phyloP scores from a whole-genome alignment of 192 early-diverging fungal genomes.

The Backusella westeae region DNA sequence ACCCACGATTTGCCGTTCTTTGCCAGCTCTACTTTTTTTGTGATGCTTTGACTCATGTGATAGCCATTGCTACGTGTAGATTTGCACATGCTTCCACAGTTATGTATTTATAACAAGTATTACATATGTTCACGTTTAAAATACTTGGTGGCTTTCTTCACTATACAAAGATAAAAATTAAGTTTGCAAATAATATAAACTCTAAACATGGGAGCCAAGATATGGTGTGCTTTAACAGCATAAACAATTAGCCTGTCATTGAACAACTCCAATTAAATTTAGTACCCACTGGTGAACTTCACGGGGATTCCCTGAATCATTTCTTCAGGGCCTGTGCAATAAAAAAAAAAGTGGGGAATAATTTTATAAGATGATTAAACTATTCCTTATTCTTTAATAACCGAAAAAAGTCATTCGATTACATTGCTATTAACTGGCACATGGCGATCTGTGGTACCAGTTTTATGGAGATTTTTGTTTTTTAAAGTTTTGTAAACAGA shows the following conservation, averaged over 20 bases:
- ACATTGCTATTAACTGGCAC: background rate
- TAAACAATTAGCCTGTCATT: slow-evolving; percentile 10
- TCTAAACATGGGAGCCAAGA: background rate
- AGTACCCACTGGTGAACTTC: background rate
- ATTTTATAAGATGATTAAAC: background rate
- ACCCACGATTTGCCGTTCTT: slow-evolving; percentile 15
- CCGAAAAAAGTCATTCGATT: slow-evolving; percentile 2
- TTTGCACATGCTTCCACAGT: background rate
- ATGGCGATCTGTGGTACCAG: background rate
- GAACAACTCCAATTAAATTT: background rate
- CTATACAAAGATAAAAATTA: background rate
- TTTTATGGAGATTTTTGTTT: background rate
- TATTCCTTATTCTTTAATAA: background rate
- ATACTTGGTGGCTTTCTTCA: background rate
- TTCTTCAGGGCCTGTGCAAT: background rate
- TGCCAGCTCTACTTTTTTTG: background rate
- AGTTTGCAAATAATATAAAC: background rate
- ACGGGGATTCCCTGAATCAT: background rate
- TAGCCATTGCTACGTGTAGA: background rate
- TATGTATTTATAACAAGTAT: background rate
- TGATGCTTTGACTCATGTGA: background rate
- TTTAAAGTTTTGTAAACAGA: slow-evolving; percentile 1
- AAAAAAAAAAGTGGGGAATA: background rate
- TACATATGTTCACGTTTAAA: background rate
- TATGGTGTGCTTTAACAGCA: background rate